These are phyloP conservation scores for Metschnikowia cerradonensis DNA, from an alignment of 805 yeast species.

Conservation along the genomic window DNA sequence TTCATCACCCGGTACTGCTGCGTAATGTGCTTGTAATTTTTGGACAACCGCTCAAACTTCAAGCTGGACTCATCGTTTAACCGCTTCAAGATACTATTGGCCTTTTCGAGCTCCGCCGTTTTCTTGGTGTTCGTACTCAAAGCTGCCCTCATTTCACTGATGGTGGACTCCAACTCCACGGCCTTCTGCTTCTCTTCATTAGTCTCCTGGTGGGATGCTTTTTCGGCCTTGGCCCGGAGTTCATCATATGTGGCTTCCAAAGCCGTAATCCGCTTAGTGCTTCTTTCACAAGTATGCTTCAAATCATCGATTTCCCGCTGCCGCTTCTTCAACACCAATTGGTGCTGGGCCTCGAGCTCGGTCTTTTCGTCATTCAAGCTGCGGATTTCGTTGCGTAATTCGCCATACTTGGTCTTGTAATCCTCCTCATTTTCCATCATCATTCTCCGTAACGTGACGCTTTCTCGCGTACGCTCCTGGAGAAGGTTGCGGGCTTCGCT, in stretches of 20 bases:
- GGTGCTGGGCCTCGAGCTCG: conserved; percentile 51
- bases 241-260: conserved; percentile 31
- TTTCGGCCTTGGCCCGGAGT: conserved; percentile 23
- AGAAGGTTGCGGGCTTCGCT: conserved; percentile 65
- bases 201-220: conserved; percentile 13
- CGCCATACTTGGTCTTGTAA: conserved; percentile 48
- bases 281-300: conserved; percentile 38
- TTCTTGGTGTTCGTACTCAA: conserved; percentile 48
- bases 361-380: conserved; percentile 58
- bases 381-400: conserved; percentile 49
- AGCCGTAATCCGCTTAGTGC: conserved; percentile 38
- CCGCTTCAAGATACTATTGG: conserved; percentile 51
- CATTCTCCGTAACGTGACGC: conserved; percentile 64
- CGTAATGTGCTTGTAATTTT: conserved; percentile 62
- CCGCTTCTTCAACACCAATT: conserved; percentile 47
- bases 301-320: conserved; percentile 65
- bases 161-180: conserved; percentile 25
- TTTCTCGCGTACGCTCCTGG: conserved; percentile 79
- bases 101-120: conserved; percentile 51
- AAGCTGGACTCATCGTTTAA: conserved; percentile 64
- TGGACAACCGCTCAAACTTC: conserved; percentile 65
- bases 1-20: conserved; percentile 51
- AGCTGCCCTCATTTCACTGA: conserved; percentile 49
- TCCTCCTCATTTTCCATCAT: conserved; percentile 65
- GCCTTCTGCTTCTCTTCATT: conserved; percentile 12